Evolutionary conservation across 2,329 filamentous ascomycete genomes (phyloP).

Genomic region (Davidsoniella australis): DNA sequence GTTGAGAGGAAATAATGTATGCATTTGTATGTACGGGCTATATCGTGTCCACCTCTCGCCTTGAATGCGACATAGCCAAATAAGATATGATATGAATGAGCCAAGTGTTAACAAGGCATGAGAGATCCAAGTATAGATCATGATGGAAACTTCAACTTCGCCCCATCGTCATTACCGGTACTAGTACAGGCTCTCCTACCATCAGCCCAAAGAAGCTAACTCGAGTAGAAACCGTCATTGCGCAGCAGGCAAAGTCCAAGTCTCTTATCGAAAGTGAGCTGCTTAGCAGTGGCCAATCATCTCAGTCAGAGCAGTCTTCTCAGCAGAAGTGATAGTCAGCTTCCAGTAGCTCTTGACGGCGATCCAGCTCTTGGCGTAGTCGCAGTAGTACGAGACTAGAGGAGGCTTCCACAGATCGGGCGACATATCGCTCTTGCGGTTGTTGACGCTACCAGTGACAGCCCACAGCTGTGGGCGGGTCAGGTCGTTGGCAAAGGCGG

Average conservation of each 20-base stretch:
- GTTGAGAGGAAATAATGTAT: no score
- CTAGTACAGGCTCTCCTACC: no score
- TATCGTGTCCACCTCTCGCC: no score
- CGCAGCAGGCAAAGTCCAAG: no score
- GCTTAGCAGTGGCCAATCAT: conserved; percentile 49
- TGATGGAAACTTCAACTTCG: background rate
- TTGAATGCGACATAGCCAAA: no score
- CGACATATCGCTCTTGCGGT: conserved; percentile 52
- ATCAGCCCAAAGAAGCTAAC: no score
- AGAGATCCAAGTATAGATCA: background rate
- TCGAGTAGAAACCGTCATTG: no score
- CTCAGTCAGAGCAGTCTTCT: conserved; percentile 48
- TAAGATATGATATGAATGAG: no score
- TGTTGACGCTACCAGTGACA: conserved; percentile 63
- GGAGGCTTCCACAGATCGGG: conserved; percentile 66
- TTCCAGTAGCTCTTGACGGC: conserved; percentile 59
- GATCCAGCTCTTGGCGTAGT: conserved; percentile 61
- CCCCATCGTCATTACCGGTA: background rate
- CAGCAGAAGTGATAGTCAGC: conserved; percentile 50
- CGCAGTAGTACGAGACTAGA: conserved; percentile 53
- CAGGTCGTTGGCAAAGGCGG: conserved; percentile 62
- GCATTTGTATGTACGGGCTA: no score
- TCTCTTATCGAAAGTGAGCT: no score
- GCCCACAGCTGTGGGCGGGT: conserved; percentile 60
- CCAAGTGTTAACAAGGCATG: no score